Evolutionary conservation across 495 filamentous ascomycete genomes (phyloP), one percentile per base, ranked within the genome.

Genomic region (Neurospora sp.): DNA sequence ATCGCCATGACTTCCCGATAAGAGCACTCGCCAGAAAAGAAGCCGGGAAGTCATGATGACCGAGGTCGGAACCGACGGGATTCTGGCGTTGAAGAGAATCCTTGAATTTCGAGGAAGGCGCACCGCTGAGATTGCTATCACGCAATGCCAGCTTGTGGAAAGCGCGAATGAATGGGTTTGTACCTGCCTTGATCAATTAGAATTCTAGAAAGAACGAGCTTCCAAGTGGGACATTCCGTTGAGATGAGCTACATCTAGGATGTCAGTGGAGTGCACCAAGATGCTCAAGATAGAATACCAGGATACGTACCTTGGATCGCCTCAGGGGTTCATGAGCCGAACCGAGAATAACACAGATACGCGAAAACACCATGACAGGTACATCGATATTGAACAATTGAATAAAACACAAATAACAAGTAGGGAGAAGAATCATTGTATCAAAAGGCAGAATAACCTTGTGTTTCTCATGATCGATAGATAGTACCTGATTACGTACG

Each of bases 401-500:
- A 69, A 69, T 20, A 16, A 70, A 65, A 40, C 59, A 22, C n/a
- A 69, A 74, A n/a, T 6, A 6, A 59, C 9, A 12, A 27, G 3
- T 3, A 20, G 8, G 48, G 20, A 45, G 17, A 27, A 27, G 10
- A 27, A 9, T 20, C 20, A 59, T 27, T 59, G 48, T 27, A 27
- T 14, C 20, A 59, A 61, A 61, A 61, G 12, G 27, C 20, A 27
- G n/a, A 61, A 69, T 9, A 40, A 12, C 35, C 68, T 69, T 69
- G 17, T 44, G 69, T 69, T 35, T 76, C 44, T 75, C 53, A 72
- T 76, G 9, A 68, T 73, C 39, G 35, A 70, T 65, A 31, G 70
- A 75, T 45, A 70, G 69, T 69, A 71, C 53, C 71, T 42, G 71
- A 71, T 70, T 76, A 74, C 59, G 40, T 42, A 40, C 70, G 44